Base-by-base conservation (phyloP, 495 filamentous ascomycete species). In the Aspergillus biplanus region DNA sequence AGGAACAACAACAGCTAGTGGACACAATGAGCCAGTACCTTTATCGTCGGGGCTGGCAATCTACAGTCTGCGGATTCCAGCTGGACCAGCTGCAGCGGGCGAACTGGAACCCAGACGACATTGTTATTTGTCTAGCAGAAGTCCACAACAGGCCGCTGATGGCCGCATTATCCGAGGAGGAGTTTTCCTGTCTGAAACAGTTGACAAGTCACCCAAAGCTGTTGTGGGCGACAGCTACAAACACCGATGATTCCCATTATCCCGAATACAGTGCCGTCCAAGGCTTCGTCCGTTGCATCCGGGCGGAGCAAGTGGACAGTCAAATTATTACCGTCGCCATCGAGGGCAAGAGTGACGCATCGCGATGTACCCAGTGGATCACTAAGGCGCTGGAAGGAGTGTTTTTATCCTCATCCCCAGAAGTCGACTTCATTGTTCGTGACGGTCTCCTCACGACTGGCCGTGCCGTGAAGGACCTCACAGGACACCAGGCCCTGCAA, bases 321-420 rank as follows among this genome's bases (percentile, higher is more conserved):
- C 67, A 68, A 6, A 54, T 73, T 59, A 44, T 67, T 18, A 61
- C 65, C 27, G 16, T 61, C 42, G 71, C 65, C 16, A 56, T 49
- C 27, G 67, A 54, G 2, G 39, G n/a, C 1, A 4, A 37, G 7
- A 16, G 13, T n/a, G n/a, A 56, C 13, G 15, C 8, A 2, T 11
- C 35, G 18, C n/a, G 7, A 15, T 56, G 42, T 6, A 39, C 31
- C 8, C 12, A 18, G 4, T 55, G 35, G 11, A 39, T 62, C 21
- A 35, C 31, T 6, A 50, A 56, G 44, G 31, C 5, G 11, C 33
- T 34, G 32, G 33, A 37, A 5, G 13, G 7, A 15, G 8, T 18
- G 5, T 62, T 62, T 33, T 8, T 8, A 6, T 32, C 49, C 4
- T 18, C 18, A 9, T 62, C 35, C 7, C 21, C 7, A 5, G 59